A percentile compares a stretch with the other conserved stretches of the same genome.
Conservation (phyloP, 2,329 filamentous ascomycete species). For the Exserohilum turcica region DNA sequence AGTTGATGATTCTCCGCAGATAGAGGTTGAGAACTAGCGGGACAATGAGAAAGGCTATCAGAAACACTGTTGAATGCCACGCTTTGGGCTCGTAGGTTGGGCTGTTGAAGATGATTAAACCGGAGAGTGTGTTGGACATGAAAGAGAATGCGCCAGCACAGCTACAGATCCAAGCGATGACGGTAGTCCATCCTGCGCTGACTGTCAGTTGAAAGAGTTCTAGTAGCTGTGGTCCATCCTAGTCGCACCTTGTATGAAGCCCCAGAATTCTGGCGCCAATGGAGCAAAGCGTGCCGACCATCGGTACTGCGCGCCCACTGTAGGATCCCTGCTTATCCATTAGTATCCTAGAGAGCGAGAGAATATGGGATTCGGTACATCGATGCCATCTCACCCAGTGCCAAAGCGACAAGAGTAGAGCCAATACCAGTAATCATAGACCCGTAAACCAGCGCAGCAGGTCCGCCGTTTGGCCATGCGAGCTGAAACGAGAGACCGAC, state of each 20-base stretch:
- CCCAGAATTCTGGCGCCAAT: slow-evolving; percentile 23
- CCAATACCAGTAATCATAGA: slow-evolving; percentile 24
- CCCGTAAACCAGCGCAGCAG: slow-evolving; percentile 26
- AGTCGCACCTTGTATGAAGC: slow-evolving; percentile 22
- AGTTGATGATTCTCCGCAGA: slow-evolving; percentile 49
- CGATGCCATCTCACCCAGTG: slow-evolving; percentile 30
- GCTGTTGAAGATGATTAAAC: slow-evolving; percentile 42
- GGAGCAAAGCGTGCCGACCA: slow-evolving; percentile 27
- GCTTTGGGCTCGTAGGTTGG: slow-evolving; percentile 39
- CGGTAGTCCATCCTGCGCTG: slow-evolving; percentile 40
- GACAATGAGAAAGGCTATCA: slow-evolving; percentile 46
- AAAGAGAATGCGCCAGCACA: slow-evolving; percentile 22
- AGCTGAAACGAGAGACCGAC: slow-evolving; percentile 18
- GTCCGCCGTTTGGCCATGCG: slow-evolving; percentile 25
- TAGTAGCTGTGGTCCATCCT: not conserved
- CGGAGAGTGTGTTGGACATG: slow-evolving; percentile 17
- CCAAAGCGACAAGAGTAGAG: slow-evolving; percentile 34
- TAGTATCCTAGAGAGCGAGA: not conserved
- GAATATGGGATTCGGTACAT: slow-evolving; percentile 24
- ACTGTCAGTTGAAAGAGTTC: not conserved
- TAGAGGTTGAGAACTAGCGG: slow-evolving; percentile 50
- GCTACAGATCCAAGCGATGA: slow-evolving; percentile 43
- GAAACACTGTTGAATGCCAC: slow-evolving; percentile 56
- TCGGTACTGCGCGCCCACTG: slow-evolving; percentile 31
- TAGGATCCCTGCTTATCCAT: slow-evolving; percentile 7